Base-by-base conservation (phyloP, 2,329 filamentous ascomycete species). In the Ophiobolus disseminans region DNA sequence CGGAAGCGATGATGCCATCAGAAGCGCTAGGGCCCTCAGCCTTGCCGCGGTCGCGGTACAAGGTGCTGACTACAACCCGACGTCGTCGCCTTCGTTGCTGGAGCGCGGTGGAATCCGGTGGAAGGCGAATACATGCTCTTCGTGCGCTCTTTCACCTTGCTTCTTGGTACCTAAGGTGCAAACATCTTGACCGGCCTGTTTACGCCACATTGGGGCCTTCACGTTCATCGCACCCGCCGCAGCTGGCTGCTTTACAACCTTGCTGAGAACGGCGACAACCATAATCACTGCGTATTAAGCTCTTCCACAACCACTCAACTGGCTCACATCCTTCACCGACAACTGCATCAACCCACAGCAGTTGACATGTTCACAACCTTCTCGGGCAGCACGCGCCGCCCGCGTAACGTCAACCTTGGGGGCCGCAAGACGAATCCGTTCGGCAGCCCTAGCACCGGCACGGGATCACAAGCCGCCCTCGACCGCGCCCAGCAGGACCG, bases 341-440 rank as follows among this genome's bases (percentile, higher is more conserved):
- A n/a, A n/a, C n/a, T n/a, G n/a, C n/a, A n/a, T n/a, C n/a, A n/a
- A n/a, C n/a, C n/a, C n/a, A n/a, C 28, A 5, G 17, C 28, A 14
- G n/a, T 32, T 17, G 17, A 58, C 57, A 97, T 97, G 93, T 95
- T 94, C 76, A 87, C 89, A 53, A 91, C 89, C 44, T 99, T 99
- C 77, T 94, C 90, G 19, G 94, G 94, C 62, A 90, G 78, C 75
- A 90, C 91, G 63, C 87, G 90, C 66, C 89, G 90, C 60, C 87
- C 88, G 53, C 87, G 94, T 58, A 92, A 97, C 72, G 91, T 97
- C 70, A 97, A 97, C 75, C 86, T 99, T 53, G 94, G 91, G 59
- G 94, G 91, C 55, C 88, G 92, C 62, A 85, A 84, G 58, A 79
- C 80, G 40, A 96, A 96, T 66, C 90, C 91, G 3, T 96, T 94